phyloP scores from a whole-genome alignment of 805 yeast species.

The Wickerhamomyces subpelliculosus region DNA sequence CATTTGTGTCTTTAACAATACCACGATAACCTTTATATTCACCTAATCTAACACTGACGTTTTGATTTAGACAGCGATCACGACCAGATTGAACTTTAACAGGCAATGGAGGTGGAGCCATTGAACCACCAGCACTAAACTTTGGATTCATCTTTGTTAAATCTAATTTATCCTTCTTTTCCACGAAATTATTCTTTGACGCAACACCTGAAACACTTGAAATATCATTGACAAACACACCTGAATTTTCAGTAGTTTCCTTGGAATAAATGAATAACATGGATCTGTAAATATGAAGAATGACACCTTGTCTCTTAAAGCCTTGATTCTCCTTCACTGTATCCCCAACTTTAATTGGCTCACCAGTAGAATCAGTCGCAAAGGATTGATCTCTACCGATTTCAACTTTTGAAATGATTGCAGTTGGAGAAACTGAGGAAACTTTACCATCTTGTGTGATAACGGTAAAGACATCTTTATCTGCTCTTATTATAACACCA shows the following conservation, averaged over 20 bases:
- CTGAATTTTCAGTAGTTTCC: slow-evolving; percentile 75
- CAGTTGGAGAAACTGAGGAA: slow-evolving; percentile 63
- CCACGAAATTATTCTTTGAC: slow-evolving; percentile 65
- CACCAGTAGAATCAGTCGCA: slow-evolving; percentile 81
- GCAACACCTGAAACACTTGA: slow-evolving; percentile 76
- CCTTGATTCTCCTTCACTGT: slow-evolving; percentile 81
- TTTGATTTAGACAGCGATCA: slow-evolving; percentile 74
- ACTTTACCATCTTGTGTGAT: slow-evolving; percentile 78
- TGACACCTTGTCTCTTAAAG: slow-evolving; percentile 82
- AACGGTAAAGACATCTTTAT: slow-evolving; percentile 77
- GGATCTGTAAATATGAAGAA: slow-evolving; percentile 79
- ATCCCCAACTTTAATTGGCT: slow-evolving; percentile 84
- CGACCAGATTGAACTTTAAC: slow-evolving; percentile 59
- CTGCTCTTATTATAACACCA: slow-evolving; percentile 87
- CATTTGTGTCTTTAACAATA: slow-evolving; percentile 88
- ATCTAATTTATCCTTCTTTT: slow-evolving; percentile 46
- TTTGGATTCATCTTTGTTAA: slow-evolving; percentile 84
- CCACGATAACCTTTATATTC: slow-evolving; percentile 92
- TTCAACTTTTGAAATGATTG: slow-evolving; percentile 76
- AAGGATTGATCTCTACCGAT: slow-evolving; percentile 60
- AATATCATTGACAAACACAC: slow-evolving; percentile 79
- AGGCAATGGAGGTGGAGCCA: slow-evolving; percentile 57
- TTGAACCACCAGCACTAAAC: slow-evolving; percentile 36
- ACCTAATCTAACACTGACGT: slow-evolving; percentile 86
- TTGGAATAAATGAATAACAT: slow-evolving; percentile 75